Base-by-base conservation (phyloP, 225 moss, liverwort and hornwort species). In the Thuidium tamariscinum region DNA sequence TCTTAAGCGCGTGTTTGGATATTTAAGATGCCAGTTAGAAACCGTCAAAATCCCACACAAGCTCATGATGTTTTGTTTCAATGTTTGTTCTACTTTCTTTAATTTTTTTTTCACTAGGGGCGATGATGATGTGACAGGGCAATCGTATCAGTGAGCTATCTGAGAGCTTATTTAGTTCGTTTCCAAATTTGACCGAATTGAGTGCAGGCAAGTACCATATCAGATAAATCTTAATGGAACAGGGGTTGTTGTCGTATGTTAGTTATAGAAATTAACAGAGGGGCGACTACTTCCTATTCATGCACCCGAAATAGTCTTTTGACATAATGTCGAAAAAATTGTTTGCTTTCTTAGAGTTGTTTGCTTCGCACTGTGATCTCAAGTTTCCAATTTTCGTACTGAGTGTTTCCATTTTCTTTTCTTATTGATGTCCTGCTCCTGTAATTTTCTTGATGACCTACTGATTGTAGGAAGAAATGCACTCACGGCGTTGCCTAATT, bases 91-190 rank as follows among this genome's bases (percentile, higher is more conserved):
- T 51, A 74, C 82, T 16, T 80, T 42, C 36, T 59, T 46, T n/a
- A 49, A 34, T 18, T 11, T 30, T 52, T 32, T 90, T 73, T 86
- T 82, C 65, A 90, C 83, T 32, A 54, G 69, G 79, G 69, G 37
- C 61, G 68, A 73, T 85, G 70, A 52, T 90, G 60, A 68, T 91
- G 74, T 84, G 70, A 82, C 94, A 96, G 94, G 90, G 93, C 87
- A 97, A 97, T 86, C 96, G 96, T 80, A 90, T 96, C 46, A 92
- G 91, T 60, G 93, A 92, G 81, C 84, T 97, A 68, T 92, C 96
- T 65, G 96, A 96, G 75, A 90, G 86, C 86, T 82, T 97, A 84
- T 94, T 97, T 88, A 92, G 89, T 78, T 89, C 84, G 83, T 92
- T 96, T 70, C 88, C 88, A 80, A 94, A 89, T 87, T 91, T 97